Base-by-base conservation (phyloP, 2,329 filamentous ascomycete species). In the Colletotrichum nymphaeae region DNA sequence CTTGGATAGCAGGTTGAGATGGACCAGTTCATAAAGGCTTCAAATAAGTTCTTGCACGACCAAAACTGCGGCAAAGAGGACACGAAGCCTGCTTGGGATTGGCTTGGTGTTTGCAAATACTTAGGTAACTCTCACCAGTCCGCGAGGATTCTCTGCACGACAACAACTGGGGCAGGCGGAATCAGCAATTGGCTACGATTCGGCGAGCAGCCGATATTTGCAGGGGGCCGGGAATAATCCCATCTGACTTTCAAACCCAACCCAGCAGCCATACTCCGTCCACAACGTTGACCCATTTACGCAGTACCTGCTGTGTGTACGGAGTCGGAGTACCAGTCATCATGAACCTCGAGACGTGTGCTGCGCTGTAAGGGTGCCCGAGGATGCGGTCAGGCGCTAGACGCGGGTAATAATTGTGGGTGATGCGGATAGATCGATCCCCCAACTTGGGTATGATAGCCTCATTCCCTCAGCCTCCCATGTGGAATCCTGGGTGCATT, bases 361-460 rank as follows among this genome's bases (percentile, higher is more conserved):
- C 53, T 56, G 46, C n/a, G 62, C 52, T 69, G 65, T 52, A 58
- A n/a, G 65, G 64, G 14, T 63, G 66, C 59, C 66, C 69, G 49
- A 72, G 55, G 59, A 69, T 28, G 16, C 37, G 26, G 56, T 46
- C 58, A 53, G 58, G 69, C 65, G 65, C 69, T 72, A 63, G 24
- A 37, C 58, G 69, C 58, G 69, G 58, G 49, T 62, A 37, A n/a
- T 9, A 22, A 2, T 30, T 63, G 35, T 42, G 19, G 32, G 24
- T 26, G 56, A 56, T 67, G 14, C 35, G 58, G 58, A 60, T 46
- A 72, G 69, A 72, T 58, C 58, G 46, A 46, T 56, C 19, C 19
- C n/a, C 19, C 1, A 16, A 1, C 52, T 22, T 53, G 53, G 30
- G 8, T 32, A 32, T 52, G 42, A 2, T 32, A 49, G 35, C 37